Evolutionary conservation across 257 asterid genomes (phyloP), one percentile per base, ranked within the genome.

Genomic region (Solanum chilense): DNA sequence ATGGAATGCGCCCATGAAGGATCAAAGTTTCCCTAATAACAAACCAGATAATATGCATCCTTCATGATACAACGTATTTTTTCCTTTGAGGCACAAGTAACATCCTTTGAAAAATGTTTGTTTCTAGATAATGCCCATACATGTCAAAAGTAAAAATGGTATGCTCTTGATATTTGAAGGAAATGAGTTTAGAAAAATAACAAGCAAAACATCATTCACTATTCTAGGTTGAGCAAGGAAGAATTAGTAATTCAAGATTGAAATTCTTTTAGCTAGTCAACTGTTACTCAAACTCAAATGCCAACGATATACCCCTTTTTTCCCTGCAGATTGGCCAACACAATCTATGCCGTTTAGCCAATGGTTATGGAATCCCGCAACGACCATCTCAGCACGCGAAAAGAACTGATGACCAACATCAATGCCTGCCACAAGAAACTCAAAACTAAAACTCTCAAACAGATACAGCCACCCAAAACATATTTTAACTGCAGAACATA

Each of bases 371-470:
- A 92, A 90, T 23, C 99, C 98, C n/a, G 94, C 91, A 5, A 90
- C 98, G 71, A 92, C 97, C 98, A 96, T 95, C 93, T 96, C 99
- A 6, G 98, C 96, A 69, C 98, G 92, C 7, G 98, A 96, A 85
- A 95, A 93, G 82, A 96, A 96, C 77, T 96, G 98, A 89, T 94
- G 95, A 13, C 99, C 99, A 69, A 95, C 98, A 84, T 96, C 98
- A 85, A 96, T 87, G 84, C 99, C 99, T 96, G 92, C 87, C 86
- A 88, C 84, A 81, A 60, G 58, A 85, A 88, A 87, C 85, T 70
- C 81, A 86, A 76, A 90, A 49, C 44, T n/a, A 60, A 58, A 82
- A 39, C 44, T 82, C 20, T 42, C 78, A 56, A 12, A 66, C 82
- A 86, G 76, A 3, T 74, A 49, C 74, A 78, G 60, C 80, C 58